Evolutionary conservation across 306 rosid genomes (phyloP), one percentile per base, ranked within the genome.

Genomic region (Lithocarpus polystachyus): DNA sequence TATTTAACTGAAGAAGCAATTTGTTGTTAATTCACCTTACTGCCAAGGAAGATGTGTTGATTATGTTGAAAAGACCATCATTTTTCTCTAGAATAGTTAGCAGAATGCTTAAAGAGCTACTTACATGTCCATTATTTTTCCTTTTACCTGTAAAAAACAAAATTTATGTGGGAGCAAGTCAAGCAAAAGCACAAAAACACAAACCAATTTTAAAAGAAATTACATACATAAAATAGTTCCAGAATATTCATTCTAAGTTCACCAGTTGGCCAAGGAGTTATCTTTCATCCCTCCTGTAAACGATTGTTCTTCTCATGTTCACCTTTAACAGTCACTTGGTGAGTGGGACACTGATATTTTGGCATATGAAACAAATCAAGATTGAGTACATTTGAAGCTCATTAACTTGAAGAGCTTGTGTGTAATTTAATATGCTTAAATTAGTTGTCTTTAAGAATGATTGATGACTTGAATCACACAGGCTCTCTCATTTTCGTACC

Each of bases 221-320:
- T 64, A 18, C 22, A 15, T 17, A 6, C 4, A 18, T 64, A 77
- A 45, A 12, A 22, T 22, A 8, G 19, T 67, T 56, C 75, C 61
- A 72, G 62, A 72, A 17, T 26, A 12, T 29, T 40, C 15, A 52
- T 65, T 78, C 73, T 22, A 71, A 53, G 33, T 5, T 67, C 75
- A 83, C 31, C 62, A 24, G 43, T 54, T 59, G 75, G 82, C 68
- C 59, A 43, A 57, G 61, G 28, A 55, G 56, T 28, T 48, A 18
- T 57, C 65, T 73, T 83, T 73, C 51, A 68, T 22, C 52, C 68
- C 18, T 74, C 75, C 52, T 53, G 73, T 75, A 79, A 40, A 51
- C 45, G 75, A 45, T 45, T 57, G 14, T 11, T 53, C 2, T 29
- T 68, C 13, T 37, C 31, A 69, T 54, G 23, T 53, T 70, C 60